Base-by-base conservation (phyloP, 441 rosid species). In the Metrosideros polymorpha region DNA sequence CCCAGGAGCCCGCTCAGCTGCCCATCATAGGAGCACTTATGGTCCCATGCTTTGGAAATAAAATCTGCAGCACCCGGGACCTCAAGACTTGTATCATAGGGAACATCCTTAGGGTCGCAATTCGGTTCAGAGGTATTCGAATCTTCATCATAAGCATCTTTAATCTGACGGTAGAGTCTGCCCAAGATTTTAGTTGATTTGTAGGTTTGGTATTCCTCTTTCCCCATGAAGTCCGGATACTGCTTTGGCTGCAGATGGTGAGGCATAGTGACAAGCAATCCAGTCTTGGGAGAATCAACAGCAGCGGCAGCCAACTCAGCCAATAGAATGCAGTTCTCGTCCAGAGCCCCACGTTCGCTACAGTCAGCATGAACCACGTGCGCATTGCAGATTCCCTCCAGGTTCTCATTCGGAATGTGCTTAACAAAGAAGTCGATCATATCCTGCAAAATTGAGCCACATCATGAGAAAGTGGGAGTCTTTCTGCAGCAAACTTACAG, bases 141-240 rank as follows among this genome's bases (percentile, higher is more conserved):
- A 56, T 87, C 89, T 18, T 92, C 93, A 63, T 91, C 93, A 87
- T 91, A 91, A 6, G 90, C 94, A 87, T 94, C 95, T 88, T 84
- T 93, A 50, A 95, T 88, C 30, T 89, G 89, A 50, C 96, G 93
- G 91, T 93, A 94, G 29, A 96, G 95, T 87, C 95, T 95, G 85
- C 99, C 99, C 89, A 96, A 88, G 75, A 94, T 93, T 90, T 95
- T 97, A 8, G 42, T 86, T 4, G 98, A 97, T 89, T 89, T 91
- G 92, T 97, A 96, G 5, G 97, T 92, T 66, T 93, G 98, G 84
- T 87, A 87, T 7, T 91, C 94, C 66, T 90, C 93, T 90, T 96
- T 97, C 3, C 98, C 97, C 98, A 97, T 94, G 89, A 94, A 97
- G 87, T 97, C 99, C 3, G 97, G 99, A 86, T 95, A 96, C 84